These are phyloP conservation scores for Gossypium ekmanianum DNA, from an alignment of 345 rosid species.

Conservation along the genomic window DNA sequence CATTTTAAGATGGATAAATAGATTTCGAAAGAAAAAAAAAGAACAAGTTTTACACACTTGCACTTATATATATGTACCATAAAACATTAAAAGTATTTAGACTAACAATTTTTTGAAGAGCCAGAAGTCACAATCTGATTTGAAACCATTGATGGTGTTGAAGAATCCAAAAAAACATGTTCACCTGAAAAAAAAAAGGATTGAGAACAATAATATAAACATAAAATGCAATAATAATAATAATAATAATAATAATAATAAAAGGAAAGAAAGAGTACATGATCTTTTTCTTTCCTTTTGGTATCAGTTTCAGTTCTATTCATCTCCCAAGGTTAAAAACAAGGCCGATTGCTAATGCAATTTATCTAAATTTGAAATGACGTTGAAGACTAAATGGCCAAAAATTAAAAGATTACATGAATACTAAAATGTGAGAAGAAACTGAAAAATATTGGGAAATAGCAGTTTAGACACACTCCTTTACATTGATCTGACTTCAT, in stretches of 20 bases:
- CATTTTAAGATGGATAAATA: neutral
- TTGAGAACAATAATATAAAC: neutral
- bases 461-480: neutral
- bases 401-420: neutral
- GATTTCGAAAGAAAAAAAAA: neutral
- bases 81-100: constrained; percentile 10
- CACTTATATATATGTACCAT: neutral
- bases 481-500: neutral
- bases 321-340: neutral
- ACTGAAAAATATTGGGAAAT: neutral
- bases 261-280: neutral
- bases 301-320: neutral
- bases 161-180: constrained; percentile 65
- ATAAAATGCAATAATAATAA: neutral
- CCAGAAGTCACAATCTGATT: constrained; percentile 71
- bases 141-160: constrained; percentile 54
- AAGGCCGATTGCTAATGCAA: neutral
- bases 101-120: constrained; percentile 69
- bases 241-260: neutral
- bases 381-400: neutral
- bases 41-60: neutral
- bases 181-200: constrained; percentile 65
- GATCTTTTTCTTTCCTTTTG: neutral
- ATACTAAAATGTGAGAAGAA: neutral
- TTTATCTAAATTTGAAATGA: neutral